Conservation (phyloP, 2,329 filamentous ascomycete species). For the Aspergillus sp. region DNA sequence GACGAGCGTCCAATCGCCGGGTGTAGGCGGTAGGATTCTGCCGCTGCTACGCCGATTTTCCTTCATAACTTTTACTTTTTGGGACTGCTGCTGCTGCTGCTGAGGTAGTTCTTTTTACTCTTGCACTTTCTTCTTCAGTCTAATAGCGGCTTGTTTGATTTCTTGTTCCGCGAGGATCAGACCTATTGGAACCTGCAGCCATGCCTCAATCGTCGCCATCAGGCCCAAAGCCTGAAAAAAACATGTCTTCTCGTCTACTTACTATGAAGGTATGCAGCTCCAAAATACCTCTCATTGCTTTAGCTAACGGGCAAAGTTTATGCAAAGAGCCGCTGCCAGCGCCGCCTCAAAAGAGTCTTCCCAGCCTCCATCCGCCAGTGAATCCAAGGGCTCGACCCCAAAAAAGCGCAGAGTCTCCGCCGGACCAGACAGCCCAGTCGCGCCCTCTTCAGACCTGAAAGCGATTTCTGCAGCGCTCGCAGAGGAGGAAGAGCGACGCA, state of each 20-base stretch:
- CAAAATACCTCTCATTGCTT: background rate
- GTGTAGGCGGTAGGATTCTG: constrained; percentile 20
- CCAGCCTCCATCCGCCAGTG: constrained; percentile 49
- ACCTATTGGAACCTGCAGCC: constrained; percentile 5
- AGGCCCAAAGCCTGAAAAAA: constrained; percentile 60
- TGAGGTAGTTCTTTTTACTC: background rate
- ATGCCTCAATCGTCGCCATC: constrained; percentile 45
- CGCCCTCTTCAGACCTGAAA: constrained; percentile 36
- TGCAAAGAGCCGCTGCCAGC: constrained; percentile 80
- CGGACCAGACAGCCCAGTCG: constrained; percentile 18
- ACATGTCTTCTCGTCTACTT: constrained; percentile 82
- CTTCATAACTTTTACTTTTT: background rate
- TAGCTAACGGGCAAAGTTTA: constrained; percentile 58
- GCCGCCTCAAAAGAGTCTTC: constrained; percentile 44
- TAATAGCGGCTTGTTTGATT: background rate
- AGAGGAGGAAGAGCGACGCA: constrained; percentile 42
- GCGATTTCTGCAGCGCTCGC: constrained; percentile 42
- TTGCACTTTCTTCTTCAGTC: background rate
- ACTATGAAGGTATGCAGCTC: constrained; percentile 70
- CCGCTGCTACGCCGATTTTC: constrained; percentile 16
- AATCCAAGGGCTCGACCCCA: constrained; percentile 32
- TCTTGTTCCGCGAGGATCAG: background rate
- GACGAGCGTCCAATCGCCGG: constrained; percentile 24
- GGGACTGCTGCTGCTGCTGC: background rate
- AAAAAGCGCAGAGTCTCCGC: constrained; percentile 39